Conservation (phyloP, 2,329 filamentous ascomycete genomes). For the Metarhizium anisopliae region DNA sequence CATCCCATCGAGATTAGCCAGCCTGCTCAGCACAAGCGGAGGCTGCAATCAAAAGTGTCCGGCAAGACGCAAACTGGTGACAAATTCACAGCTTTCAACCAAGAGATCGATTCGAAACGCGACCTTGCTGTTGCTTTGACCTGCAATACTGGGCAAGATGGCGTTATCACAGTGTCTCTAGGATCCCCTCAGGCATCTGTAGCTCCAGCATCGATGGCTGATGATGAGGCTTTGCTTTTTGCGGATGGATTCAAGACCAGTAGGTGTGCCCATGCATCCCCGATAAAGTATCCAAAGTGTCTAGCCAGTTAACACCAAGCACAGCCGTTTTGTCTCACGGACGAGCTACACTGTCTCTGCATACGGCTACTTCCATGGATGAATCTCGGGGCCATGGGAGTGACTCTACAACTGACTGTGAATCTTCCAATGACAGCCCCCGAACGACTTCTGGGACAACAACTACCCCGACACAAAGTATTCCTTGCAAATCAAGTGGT, state of each 20-base stretch:
- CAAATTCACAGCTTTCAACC: neutral
- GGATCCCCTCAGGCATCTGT: slow-evolving; percentile 6
- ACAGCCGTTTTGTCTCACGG: neutral
- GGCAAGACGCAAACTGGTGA: neutral
- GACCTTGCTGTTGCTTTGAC: slow-evolving; percentile 17
- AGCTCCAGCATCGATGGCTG: slow-evolving; percentile 6
- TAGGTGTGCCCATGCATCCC: neutral
- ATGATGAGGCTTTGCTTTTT: neutral
- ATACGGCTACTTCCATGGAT: neutral
- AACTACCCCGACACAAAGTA: neutral
- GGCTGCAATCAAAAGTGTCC: slow-evolving; percentile 4
- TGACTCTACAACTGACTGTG: neutral
- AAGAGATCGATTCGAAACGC: slow-evolving; percentile 11
- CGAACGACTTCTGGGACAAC: neutral
- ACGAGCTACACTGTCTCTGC: neutral
- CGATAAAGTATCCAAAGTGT: neutral
- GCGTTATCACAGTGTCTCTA: slow-evolving; percentile 21
- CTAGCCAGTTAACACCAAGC: neutral
- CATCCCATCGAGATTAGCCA: slow-evolving; percentile 20
- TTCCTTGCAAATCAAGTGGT: neutral
- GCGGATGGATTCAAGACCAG: neutral
- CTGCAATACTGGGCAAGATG: slow-evolving; percentile 22
- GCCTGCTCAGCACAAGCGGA: neutral
- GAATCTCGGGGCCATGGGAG: neutral
- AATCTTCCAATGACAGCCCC: neutral